Percentiles rank a stretch among this genome's conserved stretches.
phyloP scores from a whole-genome alignment of 208 protist species.

The Crithidia acanthocephali region DNA sequence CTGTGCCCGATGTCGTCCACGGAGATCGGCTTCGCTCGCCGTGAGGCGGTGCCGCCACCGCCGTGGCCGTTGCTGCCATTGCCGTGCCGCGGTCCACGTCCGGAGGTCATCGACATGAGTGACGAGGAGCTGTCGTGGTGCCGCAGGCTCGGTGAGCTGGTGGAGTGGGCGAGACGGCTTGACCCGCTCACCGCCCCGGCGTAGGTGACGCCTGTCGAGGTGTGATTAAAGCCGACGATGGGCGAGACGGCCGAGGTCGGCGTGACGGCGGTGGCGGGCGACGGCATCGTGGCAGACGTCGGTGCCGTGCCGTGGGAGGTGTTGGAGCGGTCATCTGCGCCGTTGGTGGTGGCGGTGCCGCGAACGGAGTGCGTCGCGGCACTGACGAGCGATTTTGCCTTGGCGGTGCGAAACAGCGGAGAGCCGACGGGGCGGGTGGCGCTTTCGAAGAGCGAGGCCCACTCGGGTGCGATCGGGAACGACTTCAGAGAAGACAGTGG shows the following conservation, averaged over 20 bases:
- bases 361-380: neutral
- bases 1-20: constrained; percentile 68
- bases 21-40: constrained; percentile 43
- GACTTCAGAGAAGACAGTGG: neutral
- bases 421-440: constrained; percentile 19
- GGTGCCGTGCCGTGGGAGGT: neutral
- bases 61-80: constrained; percentile 1
- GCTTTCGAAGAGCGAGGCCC: constrained; percentile 45
- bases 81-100: constrained; percentile 13
- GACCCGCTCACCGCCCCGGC: neutral
- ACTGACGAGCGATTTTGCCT: constrained; percentile 10
- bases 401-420: constrained; percentile 31
- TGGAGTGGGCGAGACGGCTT: constrained; percentile 3
- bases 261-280: constrained; percentile 6
- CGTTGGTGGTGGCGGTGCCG: neutral
- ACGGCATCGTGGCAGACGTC: constrained; percentile 11
- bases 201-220: neutral
- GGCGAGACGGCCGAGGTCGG: constrained; percentile 16
- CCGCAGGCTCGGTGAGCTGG: constrained; percentile 22
- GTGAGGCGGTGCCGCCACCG: constrained; percentile 13
- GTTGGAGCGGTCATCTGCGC: neutral
- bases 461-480: constrained; percentile 23
- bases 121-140: constrained; percentile 40
- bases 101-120: constrained; percentile 27
- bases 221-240: constrained; percentile 1